These are phyloP conservation scores for Lasiodiplodia sp. DNA, from an alignment of 2,329 filamentous ascomycete genomes.

Conservation along the genomic window DNA sequence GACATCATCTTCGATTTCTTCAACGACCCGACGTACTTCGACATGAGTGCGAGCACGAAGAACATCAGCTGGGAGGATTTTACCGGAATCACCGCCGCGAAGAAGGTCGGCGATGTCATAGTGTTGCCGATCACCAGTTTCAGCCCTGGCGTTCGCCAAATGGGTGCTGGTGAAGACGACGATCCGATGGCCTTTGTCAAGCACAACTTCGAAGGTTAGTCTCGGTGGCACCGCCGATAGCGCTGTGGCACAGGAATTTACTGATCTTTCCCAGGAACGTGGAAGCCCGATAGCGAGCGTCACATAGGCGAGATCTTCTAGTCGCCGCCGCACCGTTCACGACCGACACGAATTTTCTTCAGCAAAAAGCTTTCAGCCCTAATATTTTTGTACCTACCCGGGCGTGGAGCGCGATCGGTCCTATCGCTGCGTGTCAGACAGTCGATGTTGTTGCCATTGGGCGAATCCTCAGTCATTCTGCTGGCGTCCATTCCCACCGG, in stretches of 20 bases:
- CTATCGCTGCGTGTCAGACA: background rate
- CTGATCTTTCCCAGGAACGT: constrained; percentile 63
- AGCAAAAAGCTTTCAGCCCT: constrained; percentile 21
- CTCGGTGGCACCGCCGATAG: constrained; percentile 6
- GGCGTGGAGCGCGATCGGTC: constrained; percentile 23
- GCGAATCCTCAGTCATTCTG: background rate
- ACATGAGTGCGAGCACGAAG: constrained; percentile 73
- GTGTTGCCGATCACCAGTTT: constrained; percentile 97
- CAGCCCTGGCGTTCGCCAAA: constrained; percentile 91
- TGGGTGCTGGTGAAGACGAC: constrained; percentile 86
- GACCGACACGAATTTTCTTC: constrained; percentile 30
- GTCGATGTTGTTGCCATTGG: constrained; percentile 8
- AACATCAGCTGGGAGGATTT: constrained; percentile 89
- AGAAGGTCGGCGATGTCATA: constrained; percentile 91
- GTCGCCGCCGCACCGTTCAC: constrained; percentile 13
- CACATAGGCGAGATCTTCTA: constrained; percentile 64
- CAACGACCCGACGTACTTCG: constrained; percentile 89
- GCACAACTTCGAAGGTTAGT: constrained; percentile 91
- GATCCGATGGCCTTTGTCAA: constrained; percentile 98
- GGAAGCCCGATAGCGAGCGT: constrained; percentile 76
- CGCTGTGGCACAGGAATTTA: constrained; percentile 2
- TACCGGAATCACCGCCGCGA: constrained; percentile 81
- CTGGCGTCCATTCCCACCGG: background rate
- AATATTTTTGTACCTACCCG: constrained; percentile 18
- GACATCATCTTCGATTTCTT: constrained; percentile 92